phyloP scores from a whole-genome alignment of 306 rosid genomes.

The Rubus idaeus region DNA sequence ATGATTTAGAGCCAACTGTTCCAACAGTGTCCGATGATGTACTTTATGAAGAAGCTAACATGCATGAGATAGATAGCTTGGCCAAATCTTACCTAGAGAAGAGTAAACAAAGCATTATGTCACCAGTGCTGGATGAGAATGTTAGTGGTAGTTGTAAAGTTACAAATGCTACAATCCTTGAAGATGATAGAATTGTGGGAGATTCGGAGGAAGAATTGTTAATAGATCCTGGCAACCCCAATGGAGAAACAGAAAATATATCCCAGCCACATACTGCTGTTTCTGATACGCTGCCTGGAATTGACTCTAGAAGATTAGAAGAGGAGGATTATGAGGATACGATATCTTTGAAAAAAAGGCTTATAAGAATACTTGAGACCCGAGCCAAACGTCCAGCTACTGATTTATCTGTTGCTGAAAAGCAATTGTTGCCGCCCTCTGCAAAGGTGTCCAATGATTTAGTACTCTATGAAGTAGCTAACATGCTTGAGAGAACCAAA shows the following conservation, averaged over 20 bases:
- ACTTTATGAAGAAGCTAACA: conserved; percentile 9
- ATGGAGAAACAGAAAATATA: conserved; percentile 13
- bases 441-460: conserved; percentile 17
- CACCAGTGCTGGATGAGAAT: conserved; percentile 13
- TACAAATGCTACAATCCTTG: background rate
- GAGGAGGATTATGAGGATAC: conserved; percentile 7
- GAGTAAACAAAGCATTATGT: background rate
- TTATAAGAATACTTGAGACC: conserved; percentile 4
- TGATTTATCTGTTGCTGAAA: conserved; percentile 21
- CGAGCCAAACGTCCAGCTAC: background rate
- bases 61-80: conserved; percentile 12
- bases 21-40: conserved; percentile 14
- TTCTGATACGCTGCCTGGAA: conserved; percentile 8
- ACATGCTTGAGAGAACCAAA: conserved; percentile 10
- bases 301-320: background rate
- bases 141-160: conserved; percentile 3
- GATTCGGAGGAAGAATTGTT: conserved; percentile 16
- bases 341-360: conserved; percentile 13
- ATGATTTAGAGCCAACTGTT: conserved; percentile 12
- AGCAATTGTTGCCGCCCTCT: conserved; percentile 15
- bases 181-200: conserved; percentile 22
- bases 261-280: background rate
- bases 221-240: conserved; percentile 11
- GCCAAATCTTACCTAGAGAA: background rate
- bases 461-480: conserved; percentile 11